Conservation (phyloP, 2,329 filamentous ascomycete species). For the Dactylellina sp. region DNA sequence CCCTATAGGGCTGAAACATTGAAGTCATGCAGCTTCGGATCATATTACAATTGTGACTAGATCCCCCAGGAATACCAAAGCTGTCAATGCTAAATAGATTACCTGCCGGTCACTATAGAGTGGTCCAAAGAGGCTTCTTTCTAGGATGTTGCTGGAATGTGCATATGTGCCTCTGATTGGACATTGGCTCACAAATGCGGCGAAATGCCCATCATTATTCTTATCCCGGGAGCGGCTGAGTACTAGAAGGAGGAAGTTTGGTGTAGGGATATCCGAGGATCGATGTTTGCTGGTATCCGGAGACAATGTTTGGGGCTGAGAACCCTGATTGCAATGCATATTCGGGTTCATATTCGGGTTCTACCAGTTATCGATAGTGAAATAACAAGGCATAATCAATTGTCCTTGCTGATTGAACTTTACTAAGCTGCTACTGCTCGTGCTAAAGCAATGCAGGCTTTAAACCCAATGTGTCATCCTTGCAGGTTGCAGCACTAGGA, state of each 20-base stretch:
- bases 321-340: background rate
- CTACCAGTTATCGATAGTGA: background rate
- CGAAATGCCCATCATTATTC: no score
- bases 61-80: background rate
- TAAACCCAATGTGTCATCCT: background rate
- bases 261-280: no score
- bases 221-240: background rate
- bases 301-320: background rate
- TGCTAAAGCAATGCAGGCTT: background rate
- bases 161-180: no score
- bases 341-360: no score
- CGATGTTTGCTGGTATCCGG: no score
- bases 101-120: no score
- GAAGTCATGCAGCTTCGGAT: background rate
- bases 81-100: no score
- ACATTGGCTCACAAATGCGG: no score
- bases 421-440: background rate
- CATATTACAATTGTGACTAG: background rate
- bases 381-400: background rate
- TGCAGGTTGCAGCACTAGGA: background rate
- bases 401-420: background rate
- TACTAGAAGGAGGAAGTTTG: no score
- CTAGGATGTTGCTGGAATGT: no score
- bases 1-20: conserved; percentile 41
- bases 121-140: no score